Evolutionary conservation across 768 basidiomycete species (phyloP).

Genomic region (Suillus lakei): DNA sequence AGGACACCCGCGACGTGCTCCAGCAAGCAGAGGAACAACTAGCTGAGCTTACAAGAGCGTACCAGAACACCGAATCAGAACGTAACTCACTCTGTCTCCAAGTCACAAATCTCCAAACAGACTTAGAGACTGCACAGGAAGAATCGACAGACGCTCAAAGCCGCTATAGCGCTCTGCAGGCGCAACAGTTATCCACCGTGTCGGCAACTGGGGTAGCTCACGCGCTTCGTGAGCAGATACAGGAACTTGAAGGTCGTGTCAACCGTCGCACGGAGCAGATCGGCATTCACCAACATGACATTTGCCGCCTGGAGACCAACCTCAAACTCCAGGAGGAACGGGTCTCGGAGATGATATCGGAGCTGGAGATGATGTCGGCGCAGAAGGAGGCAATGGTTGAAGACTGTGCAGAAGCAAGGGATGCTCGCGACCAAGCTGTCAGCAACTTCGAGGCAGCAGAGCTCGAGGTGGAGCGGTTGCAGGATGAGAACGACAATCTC

Average conservation of each 20-base stretch:
- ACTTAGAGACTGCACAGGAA: slow-evolving; percentile 55
- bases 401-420: slow-evolving; percentile 80
- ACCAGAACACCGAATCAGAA: slow-evolving; percentile 65
- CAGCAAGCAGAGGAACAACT: slow-evolving; percentile 46
- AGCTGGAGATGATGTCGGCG: slow-evolving; percentile 65
- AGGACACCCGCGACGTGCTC: slow-evolving; percentile 37
- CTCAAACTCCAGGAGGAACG: slow-evolving; percentile 76
- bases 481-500: slow-evolving; percentile 27
- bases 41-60: slow-evolving; percentile 45
- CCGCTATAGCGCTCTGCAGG: slow-evolving; percentile 65
- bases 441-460: slow-evolving; percentile 62
- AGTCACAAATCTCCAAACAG: slow-evolving; percentile 63
- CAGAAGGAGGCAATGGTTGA: slow-evolving; percentile 85
- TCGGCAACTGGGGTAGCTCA: slow-evolving; percentile 57
- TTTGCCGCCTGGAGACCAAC: slow-evolving; percentile 76
- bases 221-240: slow-evolving; percentile 65
- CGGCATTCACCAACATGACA: slow-evolving; percentile 80
- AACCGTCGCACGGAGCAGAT: slow-evolving; percentile 73
- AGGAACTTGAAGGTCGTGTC: slow-evolving; percentile 70
- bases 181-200: slow-evolving; percentile 70
- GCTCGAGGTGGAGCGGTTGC: slow-evolving; percentile 57
- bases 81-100: slow-evolving; percentile 70
- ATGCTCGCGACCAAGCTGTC: slow-evolving; percentile 70
- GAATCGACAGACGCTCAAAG: slow-evolving; percentile 61
- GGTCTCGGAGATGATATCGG: slow-evolving; percentile 67